Base-by-base conservation (phyloP, 148 eudicot genomes). In the Drosera capensis region DNA sequence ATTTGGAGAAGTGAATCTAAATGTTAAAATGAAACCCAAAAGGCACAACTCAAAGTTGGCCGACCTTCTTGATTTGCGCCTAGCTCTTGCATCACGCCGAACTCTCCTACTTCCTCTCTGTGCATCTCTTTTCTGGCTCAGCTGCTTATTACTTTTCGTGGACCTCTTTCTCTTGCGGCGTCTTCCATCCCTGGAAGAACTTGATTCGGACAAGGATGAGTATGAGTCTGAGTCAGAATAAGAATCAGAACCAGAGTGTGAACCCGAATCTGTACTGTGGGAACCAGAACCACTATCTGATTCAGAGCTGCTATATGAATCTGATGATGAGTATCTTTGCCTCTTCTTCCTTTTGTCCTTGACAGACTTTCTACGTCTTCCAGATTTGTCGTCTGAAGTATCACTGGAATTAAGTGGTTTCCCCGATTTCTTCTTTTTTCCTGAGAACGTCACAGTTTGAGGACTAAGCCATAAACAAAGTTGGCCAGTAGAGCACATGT, bases 261-360 rank as follows among this genome's bases (percentile, higher is more conserved):
- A 66, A 35, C 55, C 64, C 2, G 85, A 84, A 54, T 71, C 78
- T 49, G 70, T 63, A 23, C 49, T 20, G 24, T 46, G 11, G 72
- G 73, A 72, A 48, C 52, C 55, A 16, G 76, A 60, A 41, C 71
- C 68, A 11, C 74, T 42, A 41, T 43, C 65, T 37, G 75, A 59
- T 51, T 23, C 60, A 17, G 71, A 49, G 54, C 54, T 40, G 43
- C 43, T 40, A 15, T 60, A 62, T 26, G 96, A 86, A 43, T 86
- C 94, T 22, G 96, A 82, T 47, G 99, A 84, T 50, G 85, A 76
- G 69, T 72, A 64, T 61, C 77, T 71, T 66, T 70, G 74, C 48
- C 79, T 76, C 64, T 73, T 87, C 46, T 69, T 84, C 67, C 73
- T 74, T 43, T 46, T 68, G 57, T 79, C 78, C 46, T 68, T 81